Evolutionary conservation across 2,329 filamentous ascomycete species (phyloP).

Genomic region (Podosphaera fusca): DNA sequence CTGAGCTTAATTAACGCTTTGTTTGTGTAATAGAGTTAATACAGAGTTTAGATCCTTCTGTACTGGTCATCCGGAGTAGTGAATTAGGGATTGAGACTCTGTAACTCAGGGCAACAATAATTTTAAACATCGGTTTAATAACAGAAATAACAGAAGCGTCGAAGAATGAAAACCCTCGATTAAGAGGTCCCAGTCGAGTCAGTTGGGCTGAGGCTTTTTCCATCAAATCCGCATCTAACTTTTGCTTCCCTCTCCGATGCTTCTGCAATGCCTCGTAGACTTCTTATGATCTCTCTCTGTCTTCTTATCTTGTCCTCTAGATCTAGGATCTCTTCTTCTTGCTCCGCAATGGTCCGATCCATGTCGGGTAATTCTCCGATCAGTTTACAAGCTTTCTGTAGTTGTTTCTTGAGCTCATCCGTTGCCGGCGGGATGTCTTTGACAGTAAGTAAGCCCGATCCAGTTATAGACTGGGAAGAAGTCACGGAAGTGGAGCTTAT

Average conservation of each 20-base stretch:
- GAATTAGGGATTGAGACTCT: too few relatives aligned
- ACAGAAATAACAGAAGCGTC: too few relatives aligned
- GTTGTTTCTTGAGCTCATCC: slow-evolving; percentile 57
- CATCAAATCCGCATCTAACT: neutral
- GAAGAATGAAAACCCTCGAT: too few relatives aligned
- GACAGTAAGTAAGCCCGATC: slow-evolving; percentile 14
- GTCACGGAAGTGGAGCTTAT: slow-evolving; percentile 12
- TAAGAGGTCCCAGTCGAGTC: neutral
- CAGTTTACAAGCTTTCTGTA: slow-evolving; percentile 52
- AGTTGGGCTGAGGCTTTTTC: neutral
- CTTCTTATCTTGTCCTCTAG: slow-evolving; percentile 38
- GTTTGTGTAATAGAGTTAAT: too few relatives aligned
- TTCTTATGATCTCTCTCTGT: slow-evolving; percentile 35
- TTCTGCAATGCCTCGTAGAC: slow-evolving; percentile 27
- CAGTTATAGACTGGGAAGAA: slow-evolving; percentile 17
- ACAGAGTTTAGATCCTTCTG: too few relatives aligned
- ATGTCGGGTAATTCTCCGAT: slow-evolving; percentile 48
- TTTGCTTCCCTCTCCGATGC: slow-evolving; percentile 14
- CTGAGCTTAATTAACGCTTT: too few relatives aligned
- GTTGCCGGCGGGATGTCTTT: slow-evolving; percentile 66
- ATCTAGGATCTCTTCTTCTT: slow-evolving; percentile 44
- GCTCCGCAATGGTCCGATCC: slow-evolving; percentile 39
- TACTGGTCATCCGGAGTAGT: too few relatives aligned
- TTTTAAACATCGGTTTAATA: too few relatives aligned
- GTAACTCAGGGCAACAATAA: too few relatives aligned